These are phyloP conservation scores for Helotiales sp. DNA, from an alignment of 2,329 filamentous ascomycete genomes.

Conservation along the genomic window DNA sequence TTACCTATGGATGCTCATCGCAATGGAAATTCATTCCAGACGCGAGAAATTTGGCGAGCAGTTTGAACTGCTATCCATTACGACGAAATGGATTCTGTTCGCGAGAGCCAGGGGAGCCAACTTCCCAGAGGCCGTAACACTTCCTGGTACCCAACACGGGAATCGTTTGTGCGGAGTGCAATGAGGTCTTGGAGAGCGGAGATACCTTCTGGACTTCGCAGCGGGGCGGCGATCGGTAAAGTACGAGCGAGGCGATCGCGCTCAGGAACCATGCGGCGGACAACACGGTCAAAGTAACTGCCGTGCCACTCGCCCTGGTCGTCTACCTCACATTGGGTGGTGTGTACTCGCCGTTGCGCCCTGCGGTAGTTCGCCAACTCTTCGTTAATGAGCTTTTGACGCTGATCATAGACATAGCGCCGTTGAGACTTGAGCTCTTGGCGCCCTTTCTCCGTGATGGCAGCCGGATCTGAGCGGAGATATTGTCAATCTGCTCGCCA, in stretches of 20 bases:
- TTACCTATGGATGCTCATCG: conserved; percentile 13
- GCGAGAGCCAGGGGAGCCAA: background rate
- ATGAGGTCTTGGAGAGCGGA: conserved; percentile 25
- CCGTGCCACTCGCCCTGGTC: background rate
- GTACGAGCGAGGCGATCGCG: conserved; percentile 21
- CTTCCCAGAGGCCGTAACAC: conserved; percentile 22
- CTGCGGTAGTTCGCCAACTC: conserved; percentile 19
- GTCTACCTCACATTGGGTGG: background rate
- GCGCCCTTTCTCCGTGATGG: conserved; percentile 4
- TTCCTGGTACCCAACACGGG: conserved; percentile 23
- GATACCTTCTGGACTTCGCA: conserved; percentile 21
- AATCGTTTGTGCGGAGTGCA: conserved; percentile 23
- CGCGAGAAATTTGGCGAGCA: conserved; percentile 9
- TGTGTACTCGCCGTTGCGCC: background rate
- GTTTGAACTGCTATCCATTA: conserved; percentile 16
- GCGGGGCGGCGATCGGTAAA: conserved; percentile 18
- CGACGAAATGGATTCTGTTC: conserved; percentile 10
- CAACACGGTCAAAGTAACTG: background rate
- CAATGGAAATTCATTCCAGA: conserved; percentile 6
- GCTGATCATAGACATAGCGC: conserved; percentile 19
- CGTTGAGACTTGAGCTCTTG: conserved; percentile 17
- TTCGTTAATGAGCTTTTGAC: conserved; percentile 21
- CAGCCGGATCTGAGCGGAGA: background rate
- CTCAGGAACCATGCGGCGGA: background rate
- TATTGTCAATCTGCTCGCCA: background rate